Evolutionary conservation across 305 asterid genomes (phyloP), one percentile per base, ranked within the genome.

Genomic region (Fraxinus velutina): DNA sequence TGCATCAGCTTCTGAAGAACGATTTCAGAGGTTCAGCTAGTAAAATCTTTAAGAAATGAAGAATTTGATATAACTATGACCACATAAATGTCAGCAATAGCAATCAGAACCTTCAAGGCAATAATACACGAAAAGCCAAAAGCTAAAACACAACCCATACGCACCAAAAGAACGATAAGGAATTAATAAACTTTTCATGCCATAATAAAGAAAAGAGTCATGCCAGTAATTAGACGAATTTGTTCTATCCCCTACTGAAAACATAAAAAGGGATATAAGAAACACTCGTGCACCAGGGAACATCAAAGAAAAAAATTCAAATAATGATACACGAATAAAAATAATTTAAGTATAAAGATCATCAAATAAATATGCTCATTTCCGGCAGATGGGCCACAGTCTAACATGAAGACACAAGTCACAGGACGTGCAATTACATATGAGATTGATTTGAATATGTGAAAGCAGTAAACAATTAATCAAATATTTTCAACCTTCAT

Each of bases 1-100:
- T 73, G 36, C 81, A 79, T 86, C 89, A 89, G 87, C 78, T 78
- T 85, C 81, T 30, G 55, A 85, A 77, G 82, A 75, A 66, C 22
- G 32, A 74, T 64, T 76, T 78, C 79, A 64, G 78, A 81, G 72
- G 79, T 87, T 82, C 83, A 84, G 79, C 78, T 81, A 34, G 76
- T 24, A 64, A 77, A 80, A 6, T 75, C 66, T 73, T 74, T 42
- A 72, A 29, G 8, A 79, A 80, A 62, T 77, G 47, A 70, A 77
- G 37, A 6, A 78, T 73, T 70, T 0, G 12, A 70, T 57, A 60
- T 32, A 76, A 62, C 70, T 78, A 13, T 17, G 9, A 64, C 66
- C 62, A 50, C 62, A 64, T 74, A 22, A n/a, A 72, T 30, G 60
- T 24, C 9, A 60, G 3, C 17, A 27, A 81, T 34, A 44, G 62